These are phyloP conservation scores for Mytilinidion resinicola DNA, from an alignment of 495 filamentous ascomycete species.

Conservation along the genomic window DNA sequence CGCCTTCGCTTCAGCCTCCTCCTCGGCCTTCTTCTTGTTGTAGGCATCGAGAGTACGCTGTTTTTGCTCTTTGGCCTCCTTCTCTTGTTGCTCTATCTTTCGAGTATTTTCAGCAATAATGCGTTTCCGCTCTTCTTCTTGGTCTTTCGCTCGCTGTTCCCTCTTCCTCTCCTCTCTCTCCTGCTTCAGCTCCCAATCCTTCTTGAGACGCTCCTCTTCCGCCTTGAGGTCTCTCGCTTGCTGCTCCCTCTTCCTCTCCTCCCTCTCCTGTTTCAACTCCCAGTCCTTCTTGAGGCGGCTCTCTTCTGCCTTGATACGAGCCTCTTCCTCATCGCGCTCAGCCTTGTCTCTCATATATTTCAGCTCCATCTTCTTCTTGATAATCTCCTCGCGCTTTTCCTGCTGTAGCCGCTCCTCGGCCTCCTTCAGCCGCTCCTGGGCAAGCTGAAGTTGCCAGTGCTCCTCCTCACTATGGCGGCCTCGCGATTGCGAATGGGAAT, in stretches of 20 bases:
- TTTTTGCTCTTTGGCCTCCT: conserved; percentile 18
- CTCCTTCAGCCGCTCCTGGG: conserved; percentile 10
- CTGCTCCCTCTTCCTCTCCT: background rate
- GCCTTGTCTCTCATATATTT: conserved; percentile 12
- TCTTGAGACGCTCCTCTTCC: conserved; percentile 18
- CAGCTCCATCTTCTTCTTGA: conserved; percentile 23
- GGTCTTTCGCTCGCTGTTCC: conserved; percentile 2
- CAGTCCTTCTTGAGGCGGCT: conserved; percentile 7
- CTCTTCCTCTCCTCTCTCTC: conserved; percentile 24
- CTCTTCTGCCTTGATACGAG: conserved; percentile 21
- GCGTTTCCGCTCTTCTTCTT: conserved; percentile 21
- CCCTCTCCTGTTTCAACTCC: conserved; percentile 21
- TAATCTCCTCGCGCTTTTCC: conserved; percentile 24
- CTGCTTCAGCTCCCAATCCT: conserved; percentile 17
- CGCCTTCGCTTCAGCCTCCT: conserved; percentile 22
- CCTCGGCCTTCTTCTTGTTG: conserved; percentile 24
- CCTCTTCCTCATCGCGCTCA: conserved; percentile 14
- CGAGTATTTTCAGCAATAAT: conserved; percentile 22
- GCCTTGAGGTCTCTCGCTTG: background rate
- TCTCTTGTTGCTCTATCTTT: conserved; percentile 20
- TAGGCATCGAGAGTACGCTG: conserved; percentile 24
- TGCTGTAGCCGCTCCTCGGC: conserved; percentile 12
- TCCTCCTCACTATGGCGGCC: background rate
- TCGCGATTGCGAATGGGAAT: background rate
- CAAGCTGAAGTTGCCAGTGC: conserved; percentile 6